Conservation (phyloP, 1,284 basidiomycete species). For the Rhodotorula mucilaginosa region DNA sequence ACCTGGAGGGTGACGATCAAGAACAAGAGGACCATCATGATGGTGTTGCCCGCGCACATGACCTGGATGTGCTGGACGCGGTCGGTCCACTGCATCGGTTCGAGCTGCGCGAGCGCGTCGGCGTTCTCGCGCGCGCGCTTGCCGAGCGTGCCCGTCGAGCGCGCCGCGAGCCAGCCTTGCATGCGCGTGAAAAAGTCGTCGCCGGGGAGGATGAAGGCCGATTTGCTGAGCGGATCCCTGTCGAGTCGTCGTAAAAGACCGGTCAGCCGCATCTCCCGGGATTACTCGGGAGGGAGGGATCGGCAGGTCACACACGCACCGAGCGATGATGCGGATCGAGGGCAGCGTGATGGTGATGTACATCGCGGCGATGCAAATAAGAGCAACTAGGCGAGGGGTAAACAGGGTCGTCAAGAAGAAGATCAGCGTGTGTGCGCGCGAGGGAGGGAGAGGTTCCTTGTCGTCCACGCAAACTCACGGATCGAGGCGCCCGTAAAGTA, state of each 20-base stretch:
- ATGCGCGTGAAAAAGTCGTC: slow-evolving; percentile 32
- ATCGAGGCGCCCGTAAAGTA: slow-evolving; percentile 38
- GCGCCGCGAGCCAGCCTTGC: slow-evolving; percentile 23
- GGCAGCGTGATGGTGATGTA: slow-evolving; percentile 40
- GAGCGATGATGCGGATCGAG: slow-evolving; percentile 35
- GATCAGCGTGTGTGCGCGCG: background rate
- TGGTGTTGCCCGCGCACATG: slow-evolving; percentile 36
- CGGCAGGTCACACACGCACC: slow-evolving; percentile 1
- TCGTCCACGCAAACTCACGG: slow-evolving; percentile 4
- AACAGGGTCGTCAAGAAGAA: background rate
- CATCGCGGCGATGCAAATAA: slow-evolving; percentile 33
- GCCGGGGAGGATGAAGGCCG: slow-evolving; percentile 19
- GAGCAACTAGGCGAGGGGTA: slow-evolving; percentile 14
- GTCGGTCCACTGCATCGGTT: slow-evolving; percentile 28
- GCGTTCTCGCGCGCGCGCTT: slow-evolving; percentile 33
- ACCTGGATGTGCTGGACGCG: slow-evolving; percentile 36
- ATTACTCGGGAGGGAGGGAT: background rate
- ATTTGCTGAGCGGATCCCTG: slow-evolving; percentile 36
- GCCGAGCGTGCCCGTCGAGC: slow-evolving; percentile 24
- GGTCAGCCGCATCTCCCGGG: background rate
- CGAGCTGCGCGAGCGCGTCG: background rate
- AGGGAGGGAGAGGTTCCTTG: no score
- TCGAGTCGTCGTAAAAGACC: no score
- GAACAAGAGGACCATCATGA: slow-evolving; percentile 25
- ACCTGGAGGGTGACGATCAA: slow-evolving; percentile 37